Percentiles rank a stretch among this genome's conserved stretches.
Evolutionary conservation across 202 grass and related monocot species (phyloP).

Genomic region (Cymbopogon flexuosus): DNA sequence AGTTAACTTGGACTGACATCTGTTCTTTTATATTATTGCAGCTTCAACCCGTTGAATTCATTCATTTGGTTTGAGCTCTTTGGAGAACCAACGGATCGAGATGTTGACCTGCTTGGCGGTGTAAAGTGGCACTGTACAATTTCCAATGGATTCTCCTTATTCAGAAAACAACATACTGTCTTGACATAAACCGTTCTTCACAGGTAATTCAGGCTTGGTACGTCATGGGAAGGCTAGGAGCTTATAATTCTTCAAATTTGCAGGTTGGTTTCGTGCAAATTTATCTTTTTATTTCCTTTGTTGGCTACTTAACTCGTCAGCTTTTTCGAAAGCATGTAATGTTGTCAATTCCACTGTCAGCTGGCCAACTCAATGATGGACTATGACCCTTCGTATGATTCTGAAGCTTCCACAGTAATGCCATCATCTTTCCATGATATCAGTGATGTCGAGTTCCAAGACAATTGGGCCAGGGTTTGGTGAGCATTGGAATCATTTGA

Average conservation of each 20-base stretch:
- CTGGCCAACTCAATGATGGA: constrained; percentile 62
- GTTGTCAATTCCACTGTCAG: constrained; percentile 35
- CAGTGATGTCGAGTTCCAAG: constrained; percentile 84
- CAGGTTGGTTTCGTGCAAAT: constrained; percentile 55
- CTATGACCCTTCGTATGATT: constrained; percentile 78
- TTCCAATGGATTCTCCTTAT: constrained; percentile 23
- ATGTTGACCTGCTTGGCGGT: constrained; percentile 81
- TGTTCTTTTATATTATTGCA: constrained; percentile 34
- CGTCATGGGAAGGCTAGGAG: constrained; percentile 88
- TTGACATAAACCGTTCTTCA: constrained; percentile 7
- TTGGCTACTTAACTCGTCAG: neutral
- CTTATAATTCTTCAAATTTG: constrained; percentile 91
- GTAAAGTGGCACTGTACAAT: constrained; percentile 45
- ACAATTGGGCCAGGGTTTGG: constrained; percentile 83
- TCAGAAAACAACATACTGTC: constrained; percentile 19
- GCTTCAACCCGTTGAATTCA: constrained; percentile 75
- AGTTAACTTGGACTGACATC: neutral
- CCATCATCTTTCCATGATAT: constrained; percentile 98
- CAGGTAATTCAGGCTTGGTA: constrained; percentile 96
- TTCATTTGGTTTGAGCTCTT: constrained; percentile 93
- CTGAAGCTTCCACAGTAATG: constrained; percentile 63
- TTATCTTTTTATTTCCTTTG: neutral
- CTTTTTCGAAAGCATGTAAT: neutral
- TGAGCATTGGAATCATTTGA: constrained; percentile 30
- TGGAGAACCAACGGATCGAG: constrained; percentile 75